phyloP scores from a whole-genome alignment of 352 stramenopile genomes.

The Globisporangium cystogenes region DNA sequence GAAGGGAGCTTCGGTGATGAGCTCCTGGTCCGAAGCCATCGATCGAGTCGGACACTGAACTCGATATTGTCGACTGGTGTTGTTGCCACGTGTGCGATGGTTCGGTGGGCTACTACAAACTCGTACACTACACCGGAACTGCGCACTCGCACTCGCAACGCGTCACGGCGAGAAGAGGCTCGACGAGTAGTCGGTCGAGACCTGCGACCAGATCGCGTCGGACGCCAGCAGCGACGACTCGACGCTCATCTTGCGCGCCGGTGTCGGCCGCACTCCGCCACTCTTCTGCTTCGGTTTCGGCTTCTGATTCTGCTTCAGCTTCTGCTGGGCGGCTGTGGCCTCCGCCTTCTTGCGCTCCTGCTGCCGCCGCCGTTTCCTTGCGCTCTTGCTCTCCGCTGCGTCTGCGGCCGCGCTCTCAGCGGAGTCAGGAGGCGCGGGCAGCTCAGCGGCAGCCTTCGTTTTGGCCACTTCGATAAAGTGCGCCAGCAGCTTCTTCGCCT shows the following conservation, averaged over 20 bases:
- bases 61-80: no score
- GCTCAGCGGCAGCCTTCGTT: neutral
- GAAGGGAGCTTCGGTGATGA: no score
- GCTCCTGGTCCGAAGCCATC: no score
- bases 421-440: neutral
- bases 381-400: constrained; percentile 1
- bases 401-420: neutral
- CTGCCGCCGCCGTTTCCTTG: constrained; percentile 9
- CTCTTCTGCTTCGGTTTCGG: constrained; percentile 3
- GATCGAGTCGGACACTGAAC: no score
- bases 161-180: constrained; percentile 12
- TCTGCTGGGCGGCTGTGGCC: neutral
- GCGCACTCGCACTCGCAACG: no score
- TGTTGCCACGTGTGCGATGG: no score
- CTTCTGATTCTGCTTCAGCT: constrained; percentile 7
- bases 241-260: constrained; percentile 52
- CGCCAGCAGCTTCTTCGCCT: neutral
- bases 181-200: constrained; percentile 41
- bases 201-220: constrained; percentile 64
- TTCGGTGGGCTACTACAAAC: neutral
- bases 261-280: neutral
- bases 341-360: constrained; percentile 13
- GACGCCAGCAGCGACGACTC: constrained; percentile 52
- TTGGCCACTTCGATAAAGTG: neutral
- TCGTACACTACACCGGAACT: neutral